Base-by-base conservation (phyloP, 2,329 filamentous ascomycete species). In the Venturia nashicola region DNA sequence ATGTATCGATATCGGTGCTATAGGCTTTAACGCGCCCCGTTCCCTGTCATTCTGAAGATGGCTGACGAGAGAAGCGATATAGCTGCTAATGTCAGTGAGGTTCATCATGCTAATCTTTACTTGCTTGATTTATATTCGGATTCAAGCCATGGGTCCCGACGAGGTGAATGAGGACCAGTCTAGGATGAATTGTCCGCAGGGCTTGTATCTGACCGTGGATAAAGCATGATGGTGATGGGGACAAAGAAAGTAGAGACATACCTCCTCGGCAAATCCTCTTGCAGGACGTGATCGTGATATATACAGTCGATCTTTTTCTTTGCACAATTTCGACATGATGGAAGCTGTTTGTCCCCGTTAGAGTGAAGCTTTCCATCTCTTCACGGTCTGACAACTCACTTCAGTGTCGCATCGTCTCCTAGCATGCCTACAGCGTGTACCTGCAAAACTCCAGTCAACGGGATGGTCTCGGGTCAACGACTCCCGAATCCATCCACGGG, bases 301-400 rank as follows among this genome's bases (percentile, higher is more conserved):
- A 72, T 66, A 65, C 72, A 74, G 27, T 74, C 72, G 18, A 70
- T 71, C 11, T 69, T 69, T 14, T 72, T 71, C 66, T 74, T 74
- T 48, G 71, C 71, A 65, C 72, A 74, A 68, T 74, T 72, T 62
- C 72, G 69, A 69, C 72, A 74, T 62, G 71, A 72, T 61, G 72
- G 72, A 32, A 74, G 69, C 48, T 70, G 65, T n/a, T 72, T 72
- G 66, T 74, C 72, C 68, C 72, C 73, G 44, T 46, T n/a, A 46
- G 44, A n/a, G 44, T 46, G 11, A 16, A 12, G 40, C 2, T 42
- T 5, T 42, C 3, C 7, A 7, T 39, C 11, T 39, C 36, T 39
- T 39, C 36, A 39, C 36, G 2, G 6, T 39, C 11, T 39, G 36
- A 11, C 36, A 39, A n/a, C 51, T 36, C 18, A 36, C 51, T 11